These are phyloP conservation scores for Mycena epipterygia DNA, from an alignment of 768 basidiomycete species.

Conservation along the genomic window DNA sequence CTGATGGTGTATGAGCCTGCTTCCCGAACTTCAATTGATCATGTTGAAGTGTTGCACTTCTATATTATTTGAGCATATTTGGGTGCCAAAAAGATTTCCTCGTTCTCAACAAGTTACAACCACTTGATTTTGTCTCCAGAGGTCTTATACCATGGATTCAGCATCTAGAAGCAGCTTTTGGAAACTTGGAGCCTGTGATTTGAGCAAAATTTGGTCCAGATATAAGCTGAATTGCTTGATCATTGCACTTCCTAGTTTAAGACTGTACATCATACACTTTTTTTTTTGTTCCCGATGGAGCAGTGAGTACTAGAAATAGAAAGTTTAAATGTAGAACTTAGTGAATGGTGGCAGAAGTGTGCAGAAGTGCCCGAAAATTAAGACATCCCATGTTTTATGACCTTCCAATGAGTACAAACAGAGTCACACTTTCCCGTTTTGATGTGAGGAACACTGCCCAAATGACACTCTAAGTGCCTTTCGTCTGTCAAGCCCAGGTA, in stretches of 20 bases:
- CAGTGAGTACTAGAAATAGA: constrained; percentile 1
- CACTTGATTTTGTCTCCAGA: not conserved
- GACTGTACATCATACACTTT: not conserved
- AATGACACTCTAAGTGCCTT: not conserved
- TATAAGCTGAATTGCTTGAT: not conserved
- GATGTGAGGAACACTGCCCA: not conserved
- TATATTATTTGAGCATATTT: constrained; percentile 2
- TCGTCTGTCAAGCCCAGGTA: constrained; percentile 1
- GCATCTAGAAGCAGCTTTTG: too few relatives aligned
- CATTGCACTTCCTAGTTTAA: not conserved
- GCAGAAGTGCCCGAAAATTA: not conserved
- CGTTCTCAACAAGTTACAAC: not conserved
- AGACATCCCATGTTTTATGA: not conserved
- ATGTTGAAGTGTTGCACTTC: too few relatives aligned
- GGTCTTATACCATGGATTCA: too few relatives aligned
- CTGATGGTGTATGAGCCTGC: not conserved
- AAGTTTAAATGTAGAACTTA: constrained; percentile 7
- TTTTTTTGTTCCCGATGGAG: constrained; percentile 1
- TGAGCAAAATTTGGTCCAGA: constrained; percentile 1
- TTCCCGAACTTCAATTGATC: constrained; percentile 1
- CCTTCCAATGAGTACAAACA: constrained; percentile 5
- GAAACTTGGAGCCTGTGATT: not conserved
- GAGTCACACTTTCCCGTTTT: constrained; percentile 1
- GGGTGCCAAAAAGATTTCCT: not conserved
- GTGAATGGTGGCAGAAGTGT: not conserved